Base-by-base conservation (phyloP, 169 alveolate species). In the Cyclospora cayetanensis region DNA sequence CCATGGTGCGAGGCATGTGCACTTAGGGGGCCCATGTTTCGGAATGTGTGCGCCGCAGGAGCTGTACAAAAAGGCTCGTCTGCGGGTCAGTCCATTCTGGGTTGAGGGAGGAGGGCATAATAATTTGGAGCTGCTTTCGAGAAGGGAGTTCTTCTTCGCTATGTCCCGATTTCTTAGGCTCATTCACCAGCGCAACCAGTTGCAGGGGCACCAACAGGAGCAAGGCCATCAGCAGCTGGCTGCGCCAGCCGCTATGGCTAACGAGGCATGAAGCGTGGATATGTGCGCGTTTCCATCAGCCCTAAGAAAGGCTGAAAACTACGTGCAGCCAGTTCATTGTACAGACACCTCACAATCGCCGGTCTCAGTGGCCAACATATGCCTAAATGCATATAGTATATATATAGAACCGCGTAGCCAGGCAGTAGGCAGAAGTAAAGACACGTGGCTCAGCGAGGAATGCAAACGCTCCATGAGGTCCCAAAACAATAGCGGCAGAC, bases 101-200 rank as follows among this genome's bases (percentile, higher is more conserved):
- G 92, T 91, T 0, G 94, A 82, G 66, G 94, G 94, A 29, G 94
- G 92, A 15, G 90, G 90, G 0, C 94, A 91, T 66, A 91, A 91
- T 65, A 91, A 91, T 41, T 34, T 91, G 80, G 94, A 91, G 77
- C 34, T 80, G 9, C 31, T 80, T 60, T 90, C 52, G 43, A 5
- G 86, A 1, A 25, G 84, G 3, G 9, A 15, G 18, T 70, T 94
- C 90, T 92, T 41, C 46, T 39, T 20, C 20, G 43, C 39, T 31
- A 43, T 79, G 42, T 53, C 88, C 1, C 68, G 88, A 39, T 79
- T 79, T 34, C 88, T 79, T n/a, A 22, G 43, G 52, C 43, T 79
- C 50, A 46, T 79, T 12, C 72, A 60, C 11, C 72, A 12, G 31
- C 31, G 22, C 34, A 12, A 60, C 34, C 72, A 60, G 72, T 22